Evolutionary conservation across 495 filamentous ascomycete species (phyloP), one percentile per base, ranked within the genome.

Genomic region (Talaromyces adpressus): DNA sequence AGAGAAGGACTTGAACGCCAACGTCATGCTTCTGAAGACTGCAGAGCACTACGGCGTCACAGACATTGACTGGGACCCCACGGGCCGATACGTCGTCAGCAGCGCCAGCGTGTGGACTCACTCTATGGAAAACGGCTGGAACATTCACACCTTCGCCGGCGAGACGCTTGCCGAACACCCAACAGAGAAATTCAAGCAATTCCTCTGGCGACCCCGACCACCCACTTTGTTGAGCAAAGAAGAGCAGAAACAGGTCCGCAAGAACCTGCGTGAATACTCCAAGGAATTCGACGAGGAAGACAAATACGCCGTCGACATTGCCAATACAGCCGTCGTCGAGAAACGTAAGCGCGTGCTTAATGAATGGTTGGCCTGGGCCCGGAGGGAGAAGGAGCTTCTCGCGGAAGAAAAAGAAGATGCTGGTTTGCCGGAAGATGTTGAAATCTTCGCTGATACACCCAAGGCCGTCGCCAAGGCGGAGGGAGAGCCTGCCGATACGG

Each of bases 171-270:
- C 93, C 65, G 95, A 98, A 75, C 91, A 97, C 75, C 89, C 85
- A 59, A 86, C 96, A 66, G 95, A 98, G 59, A 93, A 93, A 72
- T 97, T 98, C 87, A 97, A 97, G 84, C 94, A 98, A 78, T 89
- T 91, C 77, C 67, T 88, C 61, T 98, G 94, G 94, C 91, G 94
- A 20, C 95, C 94, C 12, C 90, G 94, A 32, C 94, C 94, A 12
- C 74, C 88, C 6, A 95, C 90, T 23, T 86, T 98, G 59, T 89
- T 98, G 62, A 85, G 84, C 77, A 92, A 91, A 75, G 91, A 97
- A 67, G 92, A 97, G 81, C 93, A 97, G 81, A 96, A 97, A 82
- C 82, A 88, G 68, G 91, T 97, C 71, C 95, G 95, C 79, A 96
- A 96, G 86, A 98, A 97, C 79, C 88, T 98, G 53, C 89, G 93